Conservation (phyloP, 2,329 filamentous ascomycete genomes). For the Penicillium sp. region DNA sequence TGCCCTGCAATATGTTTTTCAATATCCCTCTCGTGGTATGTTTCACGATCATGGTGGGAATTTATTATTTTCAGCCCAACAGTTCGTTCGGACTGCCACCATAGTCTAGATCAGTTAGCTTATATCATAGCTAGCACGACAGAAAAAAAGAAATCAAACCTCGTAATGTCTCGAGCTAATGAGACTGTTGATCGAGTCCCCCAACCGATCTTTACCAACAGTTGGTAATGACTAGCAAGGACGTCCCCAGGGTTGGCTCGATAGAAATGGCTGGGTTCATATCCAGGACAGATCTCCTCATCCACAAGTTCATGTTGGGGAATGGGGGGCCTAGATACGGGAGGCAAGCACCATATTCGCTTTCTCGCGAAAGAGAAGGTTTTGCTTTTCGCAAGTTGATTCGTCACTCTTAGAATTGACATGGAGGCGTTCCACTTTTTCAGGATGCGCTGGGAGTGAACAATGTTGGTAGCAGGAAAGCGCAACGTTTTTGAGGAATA, state of each 20-base stretch:
- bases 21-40: conserved; percentile 30
- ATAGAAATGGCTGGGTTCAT: conserved; percentile 40
- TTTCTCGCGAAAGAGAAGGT: too few relatives aligned
- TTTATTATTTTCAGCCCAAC: conserved; percentile 31
- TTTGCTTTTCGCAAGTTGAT: too few relatives aligned
- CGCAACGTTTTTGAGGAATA: too few relatives aligned
- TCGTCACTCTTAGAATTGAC: too few relatives aligned
- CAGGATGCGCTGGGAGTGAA: too few relatives aligned
- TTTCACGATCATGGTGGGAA: not conserved
- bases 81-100: conserved; percentile 13
- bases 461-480: too few relatives aligned
- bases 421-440: too few relatives aligned
- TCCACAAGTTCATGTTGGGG: conserved; percentile 28
- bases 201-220: conserved; percentile 44
- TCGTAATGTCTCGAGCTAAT: conserved; percentile 38
- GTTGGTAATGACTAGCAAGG: conserved; percentile 39
- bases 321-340: conserved; percentile 5
- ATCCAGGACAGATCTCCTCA: conserved; percentile 42
- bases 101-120: conserved; percentile 3
- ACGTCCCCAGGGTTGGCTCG: conserved; percentile 41
- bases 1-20: conserved; percentile 28
- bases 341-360: too few relatives aligned
- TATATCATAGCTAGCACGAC: too few relatives aligned
- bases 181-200: conserved; percentile 46
- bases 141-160: not conserved